These are phyloP conservation scores for Pilaira anomala DNA, from an alignment of 192 early-diverging fungal genomes.

Conservation along the genomic window DNA sequence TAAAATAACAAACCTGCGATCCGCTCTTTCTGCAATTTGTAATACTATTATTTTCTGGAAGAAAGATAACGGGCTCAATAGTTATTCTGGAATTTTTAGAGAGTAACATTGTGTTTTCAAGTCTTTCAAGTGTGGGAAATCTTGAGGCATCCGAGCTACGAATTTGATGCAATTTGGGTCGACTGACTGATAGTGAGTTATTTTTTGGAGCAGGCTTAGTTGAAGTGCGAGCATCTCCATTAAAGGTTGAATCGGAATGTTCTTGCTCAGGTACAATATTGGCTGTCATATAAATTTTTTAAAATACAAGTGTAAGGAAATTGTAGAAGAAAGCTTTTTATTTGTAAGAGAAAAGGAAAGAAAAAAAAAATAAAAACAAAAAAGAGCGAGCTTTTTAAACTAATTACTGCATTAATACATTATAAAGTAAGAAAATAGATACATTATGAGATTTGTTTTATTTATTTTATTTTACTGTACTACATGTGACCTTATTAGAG, in stretches of 20 bases:
- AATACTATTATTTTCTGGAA: too few species aligned
- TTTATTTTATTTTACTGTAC: too few species aligned
- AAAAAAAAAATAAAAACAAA: not conserved
- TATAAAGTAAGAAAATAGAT: too few species aligned
- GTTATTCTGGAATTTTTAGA: not conserved
- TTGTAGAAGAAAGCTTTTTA: not conserved
- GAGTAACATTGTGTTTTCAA: not conserved
- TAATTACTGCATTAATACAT: too few species aligned
- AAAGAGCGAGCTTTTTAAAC: not conserved
- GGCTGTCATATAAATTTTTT: too few species aligned
- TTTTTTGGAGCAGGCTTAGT: not conserved
- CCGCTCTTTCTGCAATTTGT: too few species aligned
- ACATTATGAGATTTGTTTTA: too few species aligned
- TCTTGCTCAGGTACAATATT: too few species aligned
- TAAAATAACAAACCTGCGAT: not conserved
- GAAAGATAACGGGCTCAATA: too few species aligned
- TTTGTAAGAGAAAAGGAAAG: not conserved
- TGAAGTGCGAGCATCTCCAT: not conserved
- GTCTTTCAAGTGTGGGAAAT: not conserved
- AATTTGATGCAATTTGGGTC: conserved; percentile 1
- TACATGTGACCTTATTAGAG: not conserved
- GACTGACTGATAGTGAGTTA: not conserved
- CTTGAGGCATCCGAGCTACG: not conserved
- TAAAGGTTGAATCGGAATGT: too few species aligned
- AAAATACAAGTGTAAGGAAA: not conserved